Base-by-base conservation (phyloP, 2,329 filamentous ascomycete genomes). In the Lachnellula hyalina region DNA sequence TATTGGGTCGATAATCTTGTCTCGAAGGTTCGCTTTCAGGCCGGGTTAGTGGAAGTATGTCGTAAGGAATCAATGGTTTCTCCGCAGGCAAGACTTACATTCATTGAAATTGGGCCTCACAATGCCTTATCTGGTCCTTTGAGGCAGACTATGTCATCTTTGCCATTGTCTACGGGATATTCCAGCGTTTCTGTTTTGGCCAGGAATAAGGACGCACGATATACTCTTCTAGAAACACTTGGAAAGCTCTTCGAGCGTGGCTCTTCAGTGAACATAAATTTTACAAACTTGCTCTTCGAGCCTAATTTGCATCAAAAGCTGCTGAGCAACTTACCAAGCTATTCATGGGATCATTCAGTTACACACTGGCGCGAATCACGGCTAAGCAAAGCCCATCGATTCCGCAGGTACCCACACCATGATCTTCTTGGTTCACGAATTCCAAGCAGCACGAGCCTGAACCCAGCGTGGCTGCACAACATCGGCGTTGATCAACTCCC, bases 311-410 rank as follows among this genome's bases (percentile, higher is more conserved):
- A 28, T 28, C 28, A 28, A 28, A 28, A 28, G 28, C 28, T 28
- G 28, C 28, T 28, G 28, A 28, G 28, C 28, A 28, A 79, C 52
- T 63, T 83, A n/a, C 78, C 79, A 2, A 69, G 72, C 2, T 82
- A 82, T 56, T 71, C 76, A 1, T 83, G 79, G 78, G 78, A 82
- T 28, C 79, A 81, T 54, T 65, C 67, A 19, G 75, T 72, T 32
- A 67, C 63, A 0, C 80, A 80, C 62, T 82, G 79, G 79, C 72
- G 76, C 56, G 79, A 82, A 56, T 77, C 77, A 2, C 74, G 77
- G 47, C 63, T 78, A 2, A 76, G 75, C 15, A 63, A 67, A 17
- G 71, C 74, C 15, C 73, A 74, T 51, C 73, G 77, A 1, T 73
- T 75, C 55, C 71, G 75, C n/a, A 66, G 71, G 28, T 72, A 72